Percentiles rank a stretch among this genome's conserved stretches.
Conservation (phyloP, 805 yeast genomes). For the Blastobotrys americana region DNA sequence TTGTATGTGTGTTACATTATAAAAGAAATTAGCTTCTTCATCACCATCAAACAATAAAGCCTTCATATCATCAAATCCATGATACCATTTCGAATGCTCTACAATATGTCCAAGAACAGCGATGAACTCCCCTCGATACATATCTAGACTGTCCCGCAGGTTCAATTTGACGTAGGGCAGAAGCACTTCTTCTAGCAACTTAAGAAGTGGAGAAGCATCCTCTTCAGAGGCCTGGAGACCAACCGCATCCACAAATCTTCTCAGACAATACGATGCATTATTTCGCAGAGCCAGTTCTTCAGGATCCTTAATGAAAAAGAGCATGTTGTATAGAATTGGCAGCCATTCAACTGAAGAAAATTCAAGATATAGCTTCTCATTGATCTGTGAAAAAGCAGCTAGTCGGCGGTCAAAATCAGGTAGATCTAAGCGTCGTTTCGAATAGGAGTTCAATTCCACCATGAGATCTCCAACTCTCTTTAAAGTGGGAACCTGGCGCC, state of each 20-base stretch:
- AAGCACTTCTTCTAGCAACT: constrained; percentile 42
- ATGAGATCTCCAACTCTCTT: constrained; percentile 43
- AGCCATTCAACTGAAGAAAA: constrained; percentile 62
- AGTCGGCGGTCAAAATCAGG: constrained; percentile 75
- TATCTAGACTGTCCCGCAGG: constrained; percentile 51
- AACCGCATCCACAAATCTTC: constrained; percentile 56
- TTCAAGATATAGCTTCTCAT: constrained; percentile 42
- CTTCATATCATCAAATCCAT: constrained; percentile 60
- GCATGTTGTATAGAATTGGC: constrained; percentile 61
- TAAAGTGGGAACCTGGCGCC: constrained; percentile 33
- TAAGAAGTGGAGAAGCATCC: constrained; percentile 28
- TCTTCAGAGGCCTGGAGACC: constrained; percentile 22
- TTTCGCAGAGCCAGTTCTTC: constrained; percentile 75
- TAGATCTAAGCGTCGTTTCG: constrained; percentile 54
- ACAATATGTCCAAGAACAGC: constrained; percentile 59
- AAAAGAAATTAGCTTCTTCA: constrained; percentile 76
- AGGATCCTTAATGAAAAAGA: constrained; percentile 68
- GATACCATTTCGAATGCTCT: constrained; percentile 33
- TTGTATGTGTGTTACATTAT: constrained; percentile 76
- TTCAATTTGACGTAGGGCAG: constrained; percentile 65
- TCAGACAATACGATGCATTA: constrained; percentile 60
- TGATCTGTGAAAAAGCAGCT: constrained; percentile 56
- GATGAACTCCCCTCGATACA: constrained; percentile 65
- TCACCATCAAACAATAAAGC: constrained; percentile 56
- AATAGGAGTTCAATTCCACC: constrained; percentile 62